Evolutionary conservation across 2,329 filamentous ascomycete species (phyloP).

Genomic region (Cladosporium sp.): DNA sequence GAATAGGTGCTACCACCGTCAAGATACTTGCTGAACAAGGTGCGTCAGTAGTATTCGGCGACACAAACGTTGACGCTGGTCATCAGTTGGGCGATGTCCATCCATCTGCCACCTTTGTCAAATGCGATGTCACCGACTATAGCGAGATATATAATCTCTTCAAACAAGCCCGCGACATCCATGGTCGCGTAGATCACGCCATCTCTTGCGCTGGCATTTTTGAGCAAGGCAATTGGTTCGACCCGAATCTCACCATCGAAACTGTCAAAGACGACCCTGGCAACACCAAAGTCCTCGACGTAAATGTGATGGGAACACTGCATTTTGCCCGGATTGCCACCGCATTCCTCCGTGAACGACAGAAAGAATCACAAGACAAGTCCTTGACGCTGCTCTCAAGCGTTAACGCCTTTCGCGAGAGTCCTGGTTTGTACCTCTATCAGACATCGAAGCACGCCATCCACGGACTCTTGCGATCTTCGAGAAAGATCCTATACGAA

Average conservation of each 20-base stretch:
- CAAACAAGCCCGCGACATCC: conserved; percentile 37
- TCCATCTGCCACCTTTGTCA: conserved; percentile 25
- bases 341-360: conserved; percentile 44
- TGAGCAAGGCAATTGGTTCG: conserved; percentile 42
- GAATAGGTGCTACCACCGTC: conserved; percentile 39
- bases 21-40: conserved; percentile 33
- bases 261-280: conserved; percentile 32
- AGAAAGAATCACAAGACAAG: conserved; percentile 30
- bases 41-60: conserved; percentile 40
- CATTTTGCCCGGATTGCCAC: conserved; percentile 47
- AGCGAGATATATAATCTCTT: conserved; percentile 42
- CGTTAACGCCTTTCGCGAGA: conserved; percentile 46
- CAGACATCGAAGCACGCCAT: conserved; percentile 24
- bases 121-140: conserved; percentile 43
- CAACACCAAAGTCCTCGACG: conserved; percentile 38
- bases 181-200: conserved; percentile 44
- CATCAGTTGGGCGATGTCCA: conserved; percentile 20
- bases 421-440: conserved; percentile 45
- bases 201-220: conserved; percentile 43
- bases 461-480: conserved; percentile 22
- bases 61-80: conserved; percentile 32
- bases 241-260: conserved; percentile 38
- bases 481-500: conserved; percentile 22
- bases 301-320: conserved; percentile 44
- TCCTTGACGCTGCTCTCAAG: conserved; percentile 43